These are phyloP conservation scores for Fraxinus baroniana DNA, from an alignment of 305 asterid species.

Conservation along the genomic window DNA sequence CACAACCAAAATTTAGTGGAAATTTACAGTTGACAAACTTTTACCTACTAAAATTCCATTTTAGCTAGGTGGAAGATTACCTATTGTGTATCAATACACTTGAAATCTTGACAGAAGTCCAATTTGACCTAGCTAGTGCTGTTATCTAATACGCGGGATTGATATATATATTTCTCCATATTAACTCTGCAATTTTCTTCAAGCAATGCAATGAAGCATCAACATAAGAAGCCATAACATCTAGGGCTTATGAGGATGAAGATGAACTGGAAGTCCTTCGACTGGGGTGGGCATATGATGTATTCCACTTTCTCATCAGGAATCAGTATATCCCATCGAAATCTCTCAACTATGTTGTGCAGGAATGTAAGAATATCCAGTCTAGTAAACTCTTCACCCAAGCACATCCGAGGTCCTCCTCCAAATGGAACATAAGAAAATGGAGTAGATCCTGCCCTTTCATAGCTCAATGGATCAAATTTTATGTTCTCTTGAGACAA, in stretches of 20 bases:
- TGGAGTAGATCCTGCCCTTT: constrained; percentile 45
- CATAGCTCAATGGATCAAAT: constrained; percentile 58
- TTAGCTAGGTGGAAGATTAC: not conserved
- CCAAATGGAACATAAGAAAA: constrained; percentile 53
- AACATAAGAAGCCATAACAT: not conserved
- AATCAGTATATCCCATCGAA: constrained; percentile 35
- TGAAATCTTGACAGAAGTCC: not conserved
- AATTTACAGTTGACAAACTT: not conserved
- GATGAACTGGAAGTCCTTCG: constrained; percentile 48
- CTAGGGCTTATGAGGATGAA: constrained; percentile 23
- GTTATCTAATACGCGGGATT: not conserved
- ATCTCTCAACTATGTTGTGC: constrained; percentile 36
- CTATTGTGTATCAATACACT: not conserved
- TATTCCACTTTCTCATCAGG: constrained; percentile 42
- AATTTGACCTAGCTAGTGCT: not conserved
- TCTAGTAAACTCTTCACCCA: constrained; percentile 57
- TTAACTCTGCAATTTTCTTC: not conserved
- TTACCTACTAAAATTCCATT: not conserved
- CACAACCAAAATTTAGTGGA: not conserved
- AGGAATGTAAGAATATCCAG: constrained; percentile 53
- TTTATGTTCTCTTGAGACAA: constrained; percentile 29
- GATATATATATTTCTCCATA: not conserved
- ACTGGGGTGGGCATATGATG: constrained; percentile 50
- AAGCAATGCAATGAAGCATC: not conserved
- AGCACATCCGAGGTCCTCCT: constrained; percentile 63